Conservation (phyloP, 768 basidiomycete species). For the Pleurotus eryngii region DNA sequence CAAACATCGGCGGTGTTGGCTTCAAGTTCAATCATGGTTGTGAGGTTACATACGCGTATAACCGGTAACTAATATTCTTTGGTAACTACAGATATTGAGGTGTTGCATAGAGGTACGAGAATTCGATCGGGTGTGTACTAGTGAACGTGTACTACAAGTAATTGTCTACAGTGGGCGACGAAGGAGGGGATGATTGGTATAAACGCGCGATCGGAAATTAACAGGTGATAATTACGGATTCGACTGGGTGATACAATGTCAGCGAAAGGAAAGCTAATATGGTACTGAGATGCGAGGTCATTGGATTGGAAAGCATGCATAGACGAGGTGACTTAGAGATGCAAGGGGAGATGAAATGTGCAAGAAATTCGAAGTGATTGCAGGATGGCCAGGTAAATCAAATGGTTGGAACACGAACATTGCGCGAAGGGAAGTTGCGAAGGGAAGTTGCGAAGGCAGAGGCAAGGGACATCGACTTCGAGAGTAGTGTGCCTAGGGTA, state of each 20-base stretch:
- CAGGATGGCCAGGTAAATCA: background rate
- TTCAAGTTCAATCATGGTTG: background rate
- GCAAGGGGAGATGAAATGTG: background rate
- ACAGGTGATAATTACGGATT: background rate
- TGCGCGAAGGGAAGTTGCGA: slow-evolving; percentile 5
- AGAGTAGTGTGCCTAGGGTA: no score
- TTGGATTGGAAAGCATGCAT: background rate
- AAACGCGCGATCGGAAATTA: background rate
- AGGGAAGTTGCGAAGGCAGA: slow-evolving; percentile 4
- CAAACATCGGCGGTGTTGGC: background rate
- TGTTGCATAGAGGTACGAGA: background rate
- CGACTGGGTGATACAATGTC: slow-evolving; percentile 6
- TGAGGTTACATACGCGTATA: background rate
- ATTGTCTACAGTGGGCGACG: background rate
- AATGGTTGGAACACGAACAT: background rate
- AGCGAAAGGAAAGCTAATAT: slow-evolving; percentile 6
- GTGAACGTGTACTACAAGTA: background rate
- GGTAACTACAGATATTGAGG: slow-evolving; percentile 1
- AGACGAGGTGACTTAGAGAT: background rate
- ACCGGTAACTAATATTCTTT: slow-evolving; percentile 2
- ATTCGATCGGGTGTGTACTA: background rate
- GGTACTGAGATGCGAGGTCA: background rate
- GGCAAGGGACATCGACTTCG: background rate
- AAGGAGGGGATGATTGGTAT: background rate
- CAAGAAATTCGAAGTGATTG: background rate